Conservation (phyloP, 176 grass and related monocot genomes). For the Oryza longistaminata region DNA sequence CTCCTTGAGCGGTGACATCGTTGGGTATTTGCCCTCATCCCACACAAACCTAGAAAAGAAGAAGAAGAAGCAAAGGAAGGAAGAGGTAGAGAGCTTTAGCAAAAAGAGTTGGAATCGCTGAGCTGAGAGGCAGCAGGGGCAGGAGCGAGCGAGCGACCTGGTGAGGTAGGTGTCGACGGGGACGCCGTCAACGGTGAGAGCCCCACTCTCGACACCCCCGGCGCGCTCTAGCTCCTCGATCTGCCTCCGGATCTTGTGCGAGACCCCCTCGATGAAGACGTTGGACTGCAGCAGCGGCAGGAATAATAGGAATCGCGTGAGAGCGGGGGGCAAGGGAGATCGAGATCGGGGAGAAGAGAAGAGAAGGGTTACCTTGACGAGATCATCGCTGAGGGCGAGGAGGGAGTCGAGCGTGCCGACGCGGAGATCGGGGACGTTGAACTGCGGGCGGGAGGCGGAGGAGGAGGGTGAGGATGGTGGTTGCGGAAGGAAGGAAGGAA, state of each 20-base stretch:
- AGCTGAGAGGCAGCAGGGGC: not conserved
- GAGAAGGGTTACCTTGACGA: conserved; percentile 58
- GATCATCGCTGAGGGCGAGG: conserved; percentile 92
- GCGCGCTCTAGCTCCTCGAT: conserved; percentile 89
- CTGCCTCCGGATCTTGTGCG: conserved; percentile 96
- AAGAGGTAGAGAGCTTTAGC: not conserved
- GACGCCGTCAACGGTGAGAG: conserved; percentile 88
- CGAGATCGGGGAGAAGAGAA: not conserved
- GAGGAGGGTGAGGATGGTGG: not conserved
- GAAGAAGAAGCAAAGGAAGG: not conserved
- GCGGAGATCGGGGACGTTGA: conserved; percentile 78
- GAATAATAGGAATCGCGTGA: not conserved
- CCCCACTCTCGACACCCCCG: conserved; percentile 49
- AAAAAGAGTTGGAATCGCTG: not conserved
- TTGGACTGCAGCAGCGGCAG: conserved; percentile 59
- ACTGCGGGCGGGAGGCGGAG: conserved; percentile 37
- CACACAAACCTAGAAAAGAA: conserved; percentile 70
- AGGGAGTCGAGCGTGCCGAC: conserved; percentile 96
- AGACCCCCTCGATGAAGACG: conserved; percentile 81
- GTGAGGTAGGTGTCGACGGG: conserved; percentile 93
- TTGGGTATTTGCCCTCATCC: conserved; percentile 94
- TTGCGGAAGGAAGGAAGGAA: too few species aligned
- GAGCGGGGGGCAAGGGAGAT: not conserved
- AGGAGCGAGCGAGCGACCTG: conserved; percentile 38
- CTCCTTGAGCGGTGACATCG: conserved; percentile 85